These are phyloP conservation scores for Populus alba DNA, from an alignment of 345 rosid species.

Conservation along the genomic window DNA sequence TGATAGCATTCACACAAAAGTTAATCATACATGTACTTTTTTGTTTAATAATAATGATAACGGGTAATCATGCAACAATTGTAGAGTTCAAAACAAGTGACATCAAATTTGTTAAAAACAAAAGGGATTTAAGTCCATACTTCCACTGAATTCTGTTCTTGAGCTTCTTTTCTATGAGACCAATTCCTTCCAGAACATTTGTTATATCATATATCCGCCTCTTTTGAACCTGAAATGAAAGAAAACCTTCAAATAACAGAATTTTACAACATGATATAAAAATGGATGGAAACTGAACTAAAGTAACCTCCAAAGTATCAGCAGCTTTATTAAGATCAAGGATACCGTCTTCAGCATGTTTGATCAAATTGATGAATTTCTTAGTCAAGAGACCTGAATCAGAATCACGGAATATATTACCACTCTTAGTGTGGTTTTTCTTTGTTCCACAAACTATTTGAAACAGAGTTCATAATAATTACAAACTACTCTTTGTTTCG, in stretches of 20 bases:
- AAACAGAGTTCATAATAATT: background rate
- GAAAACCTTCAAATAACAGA: slow-evolving; percentile 22
- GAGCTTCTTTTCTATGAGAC: slow-evolving; percentile 93
- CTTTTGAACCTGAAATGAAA: slow-evolving; percentile 76
- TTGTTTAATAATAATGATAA: background rate
- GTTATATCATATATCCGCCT: slow-evolving; percentile 97
- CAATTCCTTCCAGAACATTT: slow-evolving; percentile 98
- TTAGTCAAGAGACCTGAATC: slow-evolving; percentile 90
- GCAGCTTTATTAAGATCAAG: slow-evolving; percentile 97
- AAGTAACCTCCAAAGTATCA: slow-evolving; percentile 76
- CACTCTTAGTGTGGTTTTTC: background rate
- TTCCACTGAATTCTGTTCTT: slow-evolving; percentile 98
- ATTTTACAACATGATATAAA: background rate
- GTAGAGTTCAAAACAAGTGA: background rate
- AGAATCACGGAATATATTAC: slow-evolving; percentile 14
- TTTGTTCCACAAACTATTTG: slow-evolving; percentile 1
- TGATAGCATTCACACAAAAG: slow-evolving; percentile 28
- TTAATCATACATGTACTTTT: slow-evolving; percentile 10
- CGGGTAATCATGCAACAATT: background rate
- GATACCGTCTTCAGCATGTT: slow-evolving; percentile 93
- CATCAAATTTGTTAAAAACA: slow-evolving; percentile 7
- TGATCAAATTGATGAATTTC: slow-evolving; percentile 90
- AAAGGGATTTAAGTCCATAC: slow-evolving; percentile 39
- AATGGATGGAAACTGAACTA: slow-evolving; percentile 8
- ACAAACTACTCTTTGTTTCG: background rate